These are phyloP conservation scores for Rhizomucor miehei DNA, from an alignment of 371 early-diverging fungal species.

Conservation along the genomic window DNA sequence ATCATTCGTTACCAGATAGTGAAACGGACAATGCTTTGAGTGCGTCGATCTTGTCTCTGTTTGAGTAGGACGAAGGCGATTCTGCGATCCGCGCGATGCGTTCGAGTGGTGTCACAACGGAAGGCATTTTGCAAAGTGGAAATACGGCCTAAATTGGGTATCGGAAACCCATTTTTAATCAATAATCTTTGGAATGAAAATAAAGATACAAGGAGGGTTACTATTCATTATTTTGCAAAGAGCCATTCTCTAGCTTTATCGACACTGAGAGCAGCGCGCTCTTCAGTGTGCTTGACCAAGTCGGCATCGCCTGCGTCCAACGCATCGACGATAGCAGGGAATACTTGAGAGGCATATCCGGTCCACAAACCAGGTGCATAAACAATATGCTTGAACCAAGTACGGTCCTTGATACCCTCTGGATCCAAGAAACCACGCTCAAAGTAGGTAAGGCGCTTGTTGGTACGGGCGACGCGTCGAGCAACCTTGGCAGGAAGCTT, in stretches of 20 bases:
- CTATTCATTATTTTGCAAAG: neutral
- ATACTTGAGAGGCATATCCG: constrained; percentile 54
- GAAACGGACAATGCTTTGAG: constrained; percentile 27
- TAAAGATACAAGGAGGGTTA: no score
- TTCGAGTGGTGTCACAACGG: constrained; percentile 19
- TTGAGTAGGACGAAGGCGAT: constrained; percentile 14
- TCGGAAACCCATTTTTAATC: no score
- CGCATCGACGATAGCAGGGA: constrained; percentile 55
- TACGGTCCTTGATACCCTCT: constrained; percentile 54
- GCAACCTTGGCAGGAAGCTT: constrained; percentile 18
- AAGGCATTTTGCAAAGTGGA: constrained; percentile 13
- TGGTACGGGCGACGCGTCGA: constrained; percentile 21
- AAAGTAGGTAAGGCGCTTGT: constrained; percentile 42
- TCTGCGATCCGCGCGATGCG: constrained; percentile 24
- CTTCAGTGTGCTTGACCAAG: constrained; percentile 25
- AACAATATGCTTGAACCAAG: constrained; percentile 64
- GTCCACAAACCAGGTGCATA: constrained; percentile 59
- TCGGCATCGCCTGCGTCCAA: constrained; percentile 28
- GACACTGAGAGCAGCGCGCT: constrained; percentile 18
- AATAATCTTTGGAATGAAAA: no score
- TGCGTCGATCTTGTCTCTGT: constrained; percentile 21
- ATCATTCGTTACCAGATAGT: constrained; percentile 20
- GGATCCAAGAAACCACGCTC: constrained; percentile 57
- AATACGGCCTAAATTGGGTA: no score
- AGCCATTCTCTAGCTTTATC: constrained; percentile 3